Percentiles rank a stretch among this genome's conserved stretches.
phyloP scores from a whole-genome alignment of 768 basidiomycete genomes.

The Tricholoma saponaceum region DNA sequence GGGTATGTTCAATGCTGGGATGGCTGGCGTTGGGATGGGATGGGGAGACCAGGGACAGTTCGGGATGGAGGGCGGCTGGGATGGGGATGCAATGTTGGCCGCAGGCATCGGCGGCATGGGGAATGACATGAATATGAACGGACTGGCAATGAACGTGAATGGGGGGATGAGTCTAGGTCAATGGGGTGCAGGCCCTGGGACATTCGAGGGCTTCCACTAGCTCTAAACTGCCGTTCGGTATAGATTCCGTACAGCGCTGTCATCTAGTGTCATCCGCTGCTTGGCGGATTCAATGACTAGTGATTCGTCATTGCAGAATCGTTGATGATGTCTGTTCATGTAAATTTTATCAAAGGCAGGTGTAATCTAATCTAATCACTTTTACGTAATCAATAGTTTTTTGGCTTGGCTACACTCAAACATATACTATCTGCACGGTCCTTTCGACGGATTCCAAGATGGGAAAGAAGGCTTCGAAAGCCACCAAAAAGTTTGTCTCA shows the following conservation, averaged over 20 bases:
- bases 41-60: constrained; percentile 31
- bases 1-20: constrained; percentile 29
- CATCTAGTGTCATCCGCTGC: too few relatives aligned
- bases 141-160: constrained; percentile 25
- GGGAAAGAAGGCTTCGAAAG: constrained; percentile 67
- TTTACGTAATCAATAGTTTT: background rate
- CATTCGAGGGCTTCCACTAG: constrained; percentile 9
- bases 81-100: constrained; percentile 31
- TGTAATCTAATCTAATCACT: background rate
- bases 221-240: too few relatives aligned
- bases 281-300: background rate
- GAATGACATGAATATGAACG: constrained; percentile 38
- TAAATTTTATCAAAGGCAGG: too few relatives aligned
- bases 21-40: constrained; percentile 29
- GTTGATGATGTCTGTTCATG: too few relatives aligned
- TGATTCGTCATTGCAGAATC: too few relatives aligned
- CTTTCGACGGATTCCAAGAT: constrained; percentile 19
- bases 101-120: constrained; percentile 33
- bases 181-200: constrained; percentile 16
- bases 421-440: too few relatives aligned
- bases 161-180: constrained; percentile 43
- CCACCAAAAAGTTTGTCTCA: constrained; percentile 82
- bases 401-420: too few relatives aligned
- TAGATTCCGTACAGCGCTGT: too few relatives aligned
- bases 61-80: constrained; percentile 27